Percentiles rank a stretch among this genome's conserved stretches.
These are phyloP conservation scores for Eragrostis nindensis DNA, from an alignment of 176 grass and related monocot genomes.

Conservation along the genomic window DNA sequence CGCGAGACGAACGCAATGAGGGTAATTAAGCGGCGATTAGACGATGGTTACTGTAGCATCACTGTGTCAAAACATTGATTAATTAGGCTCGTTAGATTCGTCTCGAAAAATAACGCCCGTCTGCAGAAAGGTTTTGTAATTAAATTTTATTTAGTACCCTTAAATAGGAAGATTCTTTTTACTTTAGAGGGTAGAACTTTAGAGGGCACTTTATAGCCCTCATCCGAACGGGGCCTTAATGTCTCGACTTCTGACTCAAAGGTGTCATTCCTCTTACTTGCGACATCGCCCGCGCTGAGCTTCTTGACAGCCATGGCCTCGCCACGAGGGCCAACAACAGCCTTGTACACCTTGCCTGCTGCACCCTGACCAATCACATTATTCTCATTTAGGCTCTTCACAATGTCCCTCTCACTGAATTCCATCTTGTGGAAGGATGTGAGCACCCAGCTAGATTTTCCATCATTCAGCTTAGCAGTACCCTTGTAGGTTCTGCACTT, in stretches of 20 bases:
- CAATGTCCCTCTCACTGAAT: conserved; percentile 58
- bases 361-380: conserved; percentile 63
- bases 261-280: conserved; percentile 15
- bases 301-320: conserved; percentile 72
- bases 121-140: no score
- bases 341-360: conserved; percentile 68
- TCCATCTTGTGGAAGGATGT: conserved; percentile 72
- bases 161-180: no score
- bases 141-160: no score
- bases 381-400: conserved; percentile 57
- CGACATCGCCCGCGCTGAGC: conserved; percentile 25
- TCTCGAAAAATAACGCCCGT: no score
- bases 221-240: no score
- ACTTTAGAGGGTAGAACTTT: no score
- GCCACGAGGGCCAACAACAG: conserved; percentile 37
- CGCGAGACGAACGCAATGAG: no score
- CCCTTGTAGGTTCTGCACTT: conserved; percentile 42
- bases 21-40: no score
- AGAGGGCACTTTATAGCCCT: no score
- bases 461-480: not conserved
- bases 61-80: no score
- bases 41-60: no score
- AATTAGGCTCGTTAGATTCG: no score
- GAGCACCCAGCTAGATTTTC: conserved; percentile 48
- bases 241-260: conserved; percentile 67